Base-by-base conservation (phyloP, 2,329 filamentous ascomycete genomes). In the Pestalotiopsis sp. region DNA sequence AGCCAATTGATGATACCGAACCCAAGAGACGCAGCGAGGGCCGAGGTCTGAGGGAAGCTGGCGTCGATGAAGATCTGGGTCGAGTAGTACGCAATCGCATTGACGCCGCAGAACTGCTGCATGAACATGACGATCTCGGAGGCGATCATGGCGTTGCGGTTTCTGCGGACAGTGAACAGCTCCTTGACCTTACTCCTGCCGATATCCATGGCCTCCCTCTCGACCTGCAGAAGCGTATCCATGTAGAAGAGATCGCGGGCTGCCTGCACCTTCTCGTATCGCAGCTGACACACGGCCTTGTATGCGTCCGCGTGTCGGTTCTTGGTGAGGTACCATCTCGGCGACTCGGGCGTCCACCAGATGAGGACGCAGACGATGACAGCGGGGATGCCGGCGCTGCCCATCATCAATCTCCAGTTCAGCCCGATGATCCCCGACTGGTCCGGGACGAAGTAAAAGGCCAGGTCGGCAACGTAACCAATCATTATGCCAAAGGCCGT, bases 361-460 rank as follows among this genome's bases (percentile, higher is more conserved):
- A 90, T 86, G 38, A 89, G 81, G 49, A 76, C 78, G 74, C 86
- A 87, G 60, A 89, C 86, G 45, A 89, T 70, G 6, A 91, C 78
- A 17, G 89, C 87, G 0, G 88, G 89, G 14, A 91, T 82, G 77
- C 91, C 86, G 11, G 91, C 90, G 2, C 89, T 91, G 6, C 85
- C 89, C 80, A 93, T 86, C 89, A 92, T 92, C 56, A 92, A 80
- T 31, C 91, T 86, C 91, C 91, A 93, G 70, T 91, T 85, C 4
- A 86, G 81, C 6, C 90, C 90, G 11, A 77, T 78, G 66, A 92
- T 87, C 4, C 82, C 81, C 2, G 80, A 77, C 3, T 79, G 80
- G 73, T 90, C 85, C 36, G 81, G 80, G 7, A 86, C 87, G 66
- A 86, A 79, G 75, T 87, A 90, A 75, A 92, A 90, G 7, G 86